Evolutionary conservation across 192 early-diverging fungal genomes (phyloP).

Genomic region (Lunasporangiospora selenospora): DNA sequence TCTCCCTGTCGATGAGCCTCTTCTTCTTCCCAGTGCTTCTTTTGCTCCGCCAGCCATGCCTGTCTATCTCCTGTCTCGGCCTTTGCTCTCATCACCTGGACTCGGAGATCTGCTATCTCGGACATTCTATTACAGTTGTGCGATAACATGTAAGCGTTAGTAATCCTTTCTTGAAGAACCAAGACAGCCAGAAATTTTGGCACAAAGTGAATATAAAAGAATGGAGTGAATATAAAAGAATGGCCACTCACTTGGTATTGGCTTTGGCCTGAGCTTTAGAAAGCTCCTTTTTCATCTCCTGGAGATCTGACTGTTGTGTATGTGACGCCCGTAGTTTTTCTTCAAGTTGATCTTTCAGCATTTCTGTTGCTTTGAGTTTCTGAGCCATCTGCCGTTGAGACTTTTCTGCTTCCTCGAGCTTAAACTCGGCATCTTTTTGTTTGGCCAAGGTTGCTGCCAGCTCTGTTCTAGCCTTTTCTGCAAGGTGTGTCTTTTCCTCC

Average conservation of each 20-base stretch:
- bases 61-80: conserved; percentile 4
- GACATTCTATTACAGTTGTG: background rate
- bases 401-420: background rate
- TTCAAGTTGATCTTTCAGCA: conserved; percentile 14
- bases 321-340: conserved; percentile 1
- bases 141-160: too few species aligned
- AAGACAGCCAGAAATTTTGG: background rate
- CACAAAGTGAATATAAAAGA: background rate
- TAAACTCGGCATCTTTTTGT: too few species aligned
- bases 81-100: conserved; percentile 10
- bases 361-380: conserved; percentile 1
- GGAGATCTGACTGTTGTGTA: too few species aligned
- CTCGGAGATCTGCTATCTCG: conserved; percentile 4
- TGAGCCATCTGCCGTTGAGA: background rate
- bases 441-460: too few species aligned
- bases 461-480: too few species aligned
- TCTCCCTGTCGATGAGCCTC: background rate
- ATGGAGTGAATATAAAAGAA: background rate
- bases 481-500: too few species aligned
- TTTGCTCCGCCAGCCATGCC: conserved; percentile 9
- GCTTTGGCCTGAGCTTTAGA: background rate
- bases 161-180: too few species aligned
- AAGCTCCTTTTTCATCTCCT: conserved; percentile 19
- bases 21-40: conserved; percentile 13
- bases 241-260: conserved; percentile 6